Percentiles rank a stretch among this genome's conserved stretches.
Conservation (phyloP, 768 basidiomycete species). For the Pleurotus tuoliensis region DNA sequence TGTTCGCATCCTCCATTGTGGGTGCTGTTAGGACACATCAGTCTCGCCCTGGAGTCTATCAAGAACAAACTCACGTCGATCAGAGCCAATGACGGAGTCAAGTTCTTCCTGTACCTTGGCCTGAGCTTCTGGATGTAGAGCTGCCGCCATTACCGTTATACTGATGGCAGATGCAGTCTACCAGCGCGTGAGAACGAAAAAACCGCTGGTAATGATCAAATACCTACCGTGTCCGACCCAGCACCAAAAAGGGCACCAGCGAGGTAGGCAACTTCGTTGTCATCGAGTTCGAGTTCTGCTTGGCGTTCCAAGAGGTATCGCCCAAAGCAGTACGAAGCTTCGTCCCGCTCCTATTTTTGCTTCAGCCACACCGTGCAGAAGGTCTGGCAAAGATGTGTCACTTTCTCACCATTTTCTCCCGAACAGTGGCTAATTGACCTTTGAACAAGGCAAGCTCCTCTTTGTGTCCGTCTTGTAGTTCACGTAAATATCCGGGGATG, state of each 20-base stretch:
- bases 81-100: constrained; percentile 48
- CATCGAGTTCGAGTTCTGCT: constrained; percentile 45
- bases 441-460: constrained; percentile 57
- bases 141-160: constrained; percentile 54
- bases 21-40: constrained; percentile 24
- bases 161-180: constrained; percentile 56
- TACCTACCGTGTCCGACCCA: constrained; percentile 54
- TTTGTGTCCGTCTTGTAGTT: constrained; percentile 49
- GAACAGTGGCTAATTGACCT: constrained; percentile 44
- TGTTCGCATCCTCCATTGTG: constrained; percentile 34
- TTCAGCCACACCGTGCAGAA: background rate
- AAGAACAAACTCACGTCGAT: constrained; percentile 24
- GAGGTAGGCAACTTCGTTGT: constrained; percentile 59
- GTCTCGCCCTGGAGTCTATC: no score
- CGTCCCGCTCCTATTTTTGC: constrained; percentile 25
- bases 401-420: constrained; percentile 36
- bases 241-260: constrained; percentile 65
- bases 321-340: constrained; percentile 45
- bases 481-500: constrained; percentile 59
- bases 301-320: constrained; percentile 58
- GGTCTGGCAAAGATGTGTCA: background rate
- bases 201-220: background rate
- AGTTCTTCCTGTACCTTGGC: constrained; percentile 49
- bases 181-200: background rate
- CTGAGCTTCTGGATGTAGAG: constrained; percentile 51